These are phyloP conservation scores for Lichtheimia ornata DNA, from an alignment of 371 early-diverging fungal species.

Conservation along the genomic window DNA sequence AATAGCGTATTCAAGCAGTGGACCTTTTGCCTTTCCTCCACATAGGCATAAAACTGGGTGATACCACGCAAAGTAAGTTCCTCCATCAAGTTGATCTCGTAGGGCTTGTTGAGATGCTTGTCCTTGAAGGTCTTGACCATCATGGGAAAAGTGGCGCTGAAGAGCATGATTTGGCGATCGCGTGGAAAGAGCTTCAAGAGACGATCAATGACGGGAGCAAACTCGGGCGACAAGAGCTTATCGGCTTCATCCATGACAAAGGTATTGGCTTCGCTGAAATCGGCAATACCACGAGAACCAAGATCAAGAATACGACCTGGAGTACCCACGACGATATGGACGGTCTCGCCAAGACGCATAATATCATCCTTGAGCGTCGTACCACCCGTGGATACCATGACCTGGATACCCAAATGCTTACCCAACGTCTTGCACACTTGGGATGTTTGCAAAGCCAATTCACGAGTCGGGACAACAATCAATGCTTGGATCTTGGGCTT, in stretches of 20 bases:
- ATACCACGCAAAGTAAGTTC: slow-evolving; percentile 97
- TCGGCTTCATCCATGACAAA: slow-evolving; percentile 99
- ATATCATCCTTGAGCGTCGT: slow-evolving; percentile 98
- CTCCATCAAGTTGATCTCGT: slow-evolving; percentile 99
- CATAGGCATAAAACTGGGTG: slow-evolving; percentile 98
- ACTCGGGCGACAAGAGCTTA: slow-evolving; percentile 95
- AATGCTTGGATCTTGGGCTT: slow-evolving; percentile 82
- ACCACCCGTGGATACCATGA: slow-evolving; percentile 98
- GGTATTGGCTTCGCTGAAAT: slow-evolving; percentile 82
- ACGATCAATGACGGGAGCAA: slow-evolving; percentile 95
- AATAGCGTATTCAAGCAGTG: slow-evolving; percentile 97
- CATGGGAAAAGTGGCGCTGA: slow-evolving; percentile 98
- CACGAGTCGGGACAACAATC: slow-evolving; percentile 96
- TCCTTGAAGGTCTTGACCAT: slow-evolving; percentile 96
- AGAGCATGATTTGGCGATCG: slow-evolving; percentile 94
- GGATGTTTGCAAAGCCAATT: slow-evolving; percentile 95
- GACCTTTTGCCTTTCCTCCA: slow-evolving; percentile 97
- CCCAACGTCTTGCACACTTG: slow-evolving; percentile 94
- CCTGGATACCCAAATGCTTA: slow-evolving; percentile 89
- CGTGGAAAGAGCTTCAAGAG: slow-evolving; percentile 82
- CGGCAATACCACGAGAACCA: slow-evolving; percentile 86
- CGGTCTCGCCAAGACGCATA: slow-evolving; percentile 86
- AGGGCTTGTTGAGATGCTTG: slow-evolving; percentile 89
- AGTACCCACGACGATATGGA: slow-evolving; percentile 96
- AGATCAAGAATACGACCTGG: slow-evolving; percentile 98